Conservation (phyloP, 2,329 filamentous ascomycete species). For the Didymella segeticola region DNA sequence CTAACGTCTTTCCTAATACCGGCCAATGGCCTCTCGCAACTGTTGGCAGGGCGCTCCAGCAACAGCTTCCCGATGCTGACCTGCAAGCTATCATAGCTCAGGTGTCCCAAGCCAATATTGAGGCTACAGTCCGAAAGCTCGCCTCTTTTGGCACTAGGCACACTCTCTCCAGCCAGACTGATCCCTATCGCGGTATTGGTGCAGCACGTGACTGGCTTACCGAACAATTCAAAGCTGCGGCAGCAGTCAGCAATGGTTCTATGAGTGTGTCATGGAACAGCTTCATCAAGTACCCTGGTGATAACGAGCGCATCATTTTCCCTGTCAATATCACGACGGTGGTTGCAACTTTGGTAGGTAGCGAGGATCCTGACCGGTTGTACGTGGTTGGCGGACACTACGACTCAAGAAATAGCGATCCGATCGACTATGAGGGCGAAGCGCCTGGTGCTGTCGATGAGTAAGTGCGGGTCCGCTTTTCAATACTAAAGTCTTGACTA, state of each 20-base stretch:
- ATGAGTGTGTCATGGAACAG: conserved; percentile 59
- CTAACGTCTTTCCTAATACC: conserved; percentile 21
- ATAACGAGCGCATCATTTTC: conserved; percentile 50
- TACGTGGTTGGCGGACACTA: conserved; percentile 64
- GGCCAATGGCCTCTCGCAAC: conserved; percentile 47
- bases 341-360: conserved; percentile 53
- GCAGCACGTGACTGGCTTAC: conserved; percentile 63
- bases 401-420: conserved; percentile 58
- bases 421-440: conserved; percentile 57
- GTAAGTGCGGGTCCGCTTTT: conserved; percentile 2
- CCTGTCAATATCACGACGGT: conserved; percentile 60
- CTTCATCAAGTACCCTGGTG: conserved; percentile 54
- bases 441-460: conserved; percentile 64
- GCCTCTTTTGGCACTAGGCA: conserved; percentile 62
- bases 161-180: conserved; percentile 59
- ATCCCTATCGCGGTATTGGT: conserved; percentile 58
- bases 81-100: conserved; percentile 46
- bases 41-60: conserved; percentile 38
- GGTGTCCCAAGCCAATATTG: conserved; percentile 52
- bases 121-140: conserved; percentile 58
- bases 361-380: conserved; percentile 54
- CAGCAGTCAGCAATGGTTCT: conserved; percentile 53
- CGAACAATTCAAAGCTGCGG: conserved; percentile 54
- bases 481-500: background rate
- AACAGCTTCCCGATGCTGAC: conserved; percentile 49